Conservation (phyloP, 768 basidiomycete genomes). For the Agrocybe praecox region DNA sequence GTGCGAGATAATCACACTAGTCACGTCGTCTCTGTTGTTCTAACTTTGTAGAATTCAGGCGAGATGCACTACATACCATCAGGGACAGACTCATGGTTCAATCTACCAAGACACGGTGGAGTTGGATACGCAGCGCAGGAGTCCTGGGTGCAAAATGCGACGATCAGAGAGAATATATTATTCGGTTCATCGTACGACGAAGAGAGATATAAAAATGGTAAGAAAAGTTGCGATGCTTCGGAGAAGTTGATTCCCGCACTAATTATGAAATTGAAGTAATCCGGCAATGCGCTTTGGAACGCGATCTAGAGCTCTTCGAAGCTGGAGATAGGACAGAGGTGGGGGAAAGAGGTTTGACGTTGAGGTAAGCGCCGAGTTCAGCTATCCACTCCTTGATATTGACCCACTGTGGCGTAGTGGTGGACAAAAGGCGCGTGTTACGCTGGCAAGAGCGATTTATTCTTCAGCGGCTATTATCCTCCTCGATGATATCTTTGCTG, state of each 20-base stretch:
- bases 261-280: constrained; percentile 57
- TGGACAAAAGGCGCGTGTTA: constrained; percentile 52
- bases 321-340: constrained; percentile 70
- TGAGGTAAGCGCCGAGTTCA: constrained; percentile 25
- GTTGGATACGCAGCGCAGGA: constrained; percentile 83
- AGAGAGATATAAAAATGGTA: constrained; percentile 66
- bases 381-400: neutral
- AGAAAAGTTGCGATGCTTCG: no score
- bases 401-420: constrained; percentile 31
- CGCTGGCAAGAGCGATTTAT: constrained; percentile 47
- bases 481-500: constrained; percentile 75
- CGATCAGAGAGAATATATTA: constrained; percentile 77
- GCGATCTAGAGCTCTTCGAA: constrained; percentile 66
- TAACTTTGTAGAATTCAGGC: constrained; percentile 26
- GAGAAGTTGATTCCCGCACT: no score
- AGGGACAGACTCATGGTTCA: constrained; percentile 57
- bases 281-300: constrained; percentile 69
- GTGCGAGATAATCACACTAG: constrained; percentile 8
- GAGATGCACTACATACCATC: constrained; percentile 64
- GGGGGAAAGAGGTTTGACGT: constrained; percentile 66
- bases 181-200: constrained; percentile 79
- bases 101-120: constrained; percentile 63
- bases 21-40: neutral
- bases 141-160: constrained; percentile 80
- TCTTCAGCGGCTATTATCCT: constrained; percentile 60